Evolutionary conservation across 192 early-diverging fungal genomes (phyloP).

Genomic region (Coemansia sp.): DNA sequence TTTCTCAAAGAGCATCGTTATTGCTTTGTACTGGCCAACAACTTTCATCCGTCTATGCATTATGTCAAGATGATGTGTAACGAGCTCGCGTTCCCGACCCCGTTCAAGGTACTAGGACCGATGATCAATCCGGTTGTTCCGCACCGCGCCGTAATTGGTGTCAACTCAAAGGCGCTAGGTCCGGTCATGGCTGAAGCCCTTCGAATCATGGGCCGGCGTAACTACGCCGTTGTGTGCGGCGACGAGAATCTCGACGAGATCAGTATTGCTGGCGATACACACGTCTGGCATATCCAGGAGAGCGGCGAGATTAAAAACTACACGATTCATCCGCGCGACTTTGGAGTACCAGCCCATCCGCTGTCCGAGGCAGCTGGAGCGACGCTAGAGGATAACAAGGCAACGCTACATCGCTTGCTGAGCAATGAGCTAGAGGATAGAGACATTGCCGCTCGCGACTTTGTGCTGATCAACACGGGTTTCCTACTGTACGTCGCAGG

Average conservation of each 20-base stretch:
- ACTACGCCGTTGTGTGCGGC: slow-evolving; percentile 92
- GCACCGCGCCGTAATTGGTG: slow-evolving; percentile 83
- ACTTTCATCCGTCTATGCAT: slow-evolving; percentile 90
- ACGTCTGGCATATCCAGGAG: slow-evolving; percentile 82
- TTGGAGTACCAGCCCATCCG: slow-evolving; percentile 80
- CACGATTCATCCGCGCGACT: slow-evolving; percentile 80
- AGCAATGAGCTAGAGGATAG: slow-evolving; percentile 61
- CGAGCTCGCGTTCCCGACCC: slow-evolving; percentile 90
- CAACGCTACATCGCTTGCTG: slow-evolving; percentile 71
- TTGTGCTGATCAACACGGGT: slow-evolving; percentile 91
- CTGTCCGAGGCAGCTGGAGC: slow-evolving; percentile 69
- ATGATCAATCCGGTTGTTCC: slow-evolving; percentile 89
- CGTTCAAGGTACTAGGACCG: slow-evolving; percentile 94
- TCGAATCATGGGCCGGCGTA: slow-evolving; percentile 71
- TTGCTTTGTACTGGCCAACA: slow-evolving; percentile 92
- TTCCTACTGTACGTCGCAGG: slow-evolving; percentile 84
- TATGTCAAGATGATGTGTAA: slow-evolving; percentile 71
- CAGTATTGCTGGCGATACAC: slow-evolving; percentile 83
- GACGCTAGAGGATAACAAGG: slow-evolving; percentile 77
- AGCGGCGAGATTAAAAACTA: slow-evolving; percentile 64
- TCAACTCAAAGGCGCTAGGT: slow-evolving; percentile 81
- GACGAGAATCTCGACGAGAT: slow-evolving; percentile 91
- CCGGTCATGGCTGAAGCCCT: slow-evolving; percentile 83
- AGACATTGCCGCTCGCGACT: slow-evolving; percentile 77
- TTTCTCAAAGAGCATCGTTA: slow-evolving; percentile 70